Base-by-base conservation (phyloP, 305 asterid genomes). In the Fraxinus greggii region DNA sequence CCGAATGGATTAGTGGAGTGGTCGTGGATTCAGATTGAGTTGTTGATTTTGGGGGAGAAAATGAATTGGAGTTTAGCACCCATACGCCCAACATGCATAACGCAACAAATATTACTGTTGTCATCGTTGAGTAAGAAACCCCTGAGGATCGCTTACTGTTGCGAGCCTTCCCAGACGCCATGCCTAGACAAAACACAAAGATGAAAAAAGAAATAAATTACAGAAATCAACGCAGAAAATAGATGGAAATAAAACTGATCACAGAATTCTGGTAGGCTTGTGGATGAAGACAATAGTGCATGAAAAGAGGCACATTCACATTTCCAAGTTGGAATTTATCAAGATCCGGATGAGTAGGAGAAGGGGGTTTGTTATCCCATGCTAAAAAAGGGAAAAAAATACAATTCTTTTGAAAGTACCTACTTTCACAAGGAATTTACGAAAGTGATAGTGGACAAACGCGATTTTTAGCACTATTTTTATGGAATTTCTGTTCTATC, bases 321-420 rank as follows among this genome's bases (percentile, higher is more conserved):
- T 31, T 70, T 78, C 67, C 83, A 9, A 54, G 83, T 80, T 84
- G 79, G 88, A 89, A 85, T 40, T 61, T 33, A 79, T 75, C 82
- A 82, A 88, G 97, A 92, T 92, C 98, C 98, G 88, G 10, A 48
- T 61, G 91, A 92, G 93, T 91, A 89, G 98, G 97, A 85, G 76
- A 59, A 90, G 91, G 95, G 84, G 81, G 78, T 81, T 74, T 74
- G 85, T 86, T 80, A 67, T 38, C 17, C 74, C 83, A 75, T 82
- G 75, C 83, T n/a, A 78, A 63, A 67, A 48, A 69, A 69, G 1
- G 10, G 10, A 65, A 10, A 21, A 7, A 8, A 59, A 2, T 3
- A 24, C 6, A 61, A 61, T 24, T 59, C 29, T 1, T 59, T 59
- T 59, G 21, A 51, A 17, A 51, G 8, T 51, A 51, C 61, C 8